Evolutionary conservation across 2,329 filamentous ascomycete genomes (phyloP), one percentile per base, ranked within the genome.

Genomic region (Fusarium bactridioides): DNA sequence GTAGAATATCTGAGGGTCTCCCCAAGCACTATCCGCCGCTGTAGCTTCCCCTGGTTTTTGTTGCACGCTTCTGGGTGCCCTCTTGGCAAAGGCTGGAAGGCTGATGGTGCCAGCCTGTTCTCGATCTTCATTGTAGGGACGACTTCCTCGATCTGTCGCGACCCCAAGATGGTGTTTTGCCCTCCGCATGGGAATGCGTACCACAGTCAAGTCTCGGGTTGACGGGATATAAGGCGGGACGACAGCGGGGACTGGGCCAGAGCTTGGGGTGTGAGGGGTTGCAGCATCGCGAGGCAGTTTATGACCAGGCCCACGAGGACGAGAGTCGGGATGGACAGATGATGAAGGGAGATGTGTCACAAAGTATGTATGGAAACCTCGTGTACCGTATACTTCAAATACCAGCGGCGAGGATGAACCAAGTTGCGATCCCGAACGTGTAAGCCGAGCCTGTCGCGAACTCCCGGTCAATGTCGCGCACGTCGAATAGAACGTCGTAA

Each of bases 151-250:
- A 37, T 92, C 92, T 45, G 92, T 88, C 18, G 89, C 89, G 29
- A 90, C 93, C 31, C 96, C 96, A 78, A 97, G 98, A 83, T 99
- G 96, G 79, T 99, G 96, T 80, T 98, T 98, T 35, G 96, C 96
- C 76, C 93, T 95, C 76, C 92, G 93, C 70, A 99, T 85, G 10
- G 96, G 96, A 78, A 99, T 99, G 40, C 96, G 93, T 53, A 98
- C 96, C 10, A 98, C 94, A 0, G 96, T 98, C 74, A 96, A 90
- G 76, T 98, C 94, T 75, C 94, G 89, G 60, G 83, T 87, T 45
- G 76, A 67, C 19, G 86, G 81, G 70, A 89, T 88, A 55, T 91
- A 85, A 55, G 89, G 86, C 16, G 89, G 86, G 55, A 90, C 86
- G n/a, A 88, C 85, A 4, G 87, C 85, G 18, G 91, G 89, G 44